Percentiles rank a stretch among this genome's conserved stretches.
phyloP scores from a whole-genome alignment of 352 stramenopile species.

The Phytophthora pluvialis region DNA sequence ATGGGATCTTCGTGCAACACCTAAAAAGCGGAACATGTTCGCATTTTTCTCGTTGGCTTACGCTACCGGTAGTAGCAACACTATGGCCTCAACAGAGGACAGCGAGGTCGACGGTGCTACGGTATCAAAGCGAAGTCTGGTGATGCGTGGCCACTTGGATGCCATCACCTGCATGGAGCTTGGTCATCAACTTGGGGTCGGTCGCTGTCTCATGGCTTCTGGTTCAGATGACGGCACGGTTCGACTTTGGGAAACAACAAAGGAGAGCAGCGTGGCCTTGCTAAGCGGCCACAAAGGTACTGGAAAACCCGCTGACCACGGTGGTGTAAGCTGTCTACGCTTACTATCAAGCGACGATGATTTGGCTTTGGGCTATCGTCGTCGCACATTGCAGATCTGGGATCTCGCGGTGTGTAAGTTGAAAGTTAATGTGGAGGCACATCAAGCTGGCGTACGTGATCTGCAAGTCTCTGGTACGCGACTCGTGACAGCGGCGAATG shows the following conservation, averaged over 20 bases:
- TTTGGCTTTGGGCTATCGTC: conserved; percentile 62
- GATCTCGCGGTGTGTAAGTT: conserved; percentile 61
- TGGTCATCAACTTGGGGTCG: conserved; percentile 65
- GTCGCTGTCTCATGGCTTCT: conserved; percentile 65
- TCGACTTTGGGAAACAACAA: conserved; percentile 77
- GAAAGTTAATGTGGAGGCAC: conserved; percentile 63
- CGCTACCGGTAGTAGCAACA: conserved; percentile 10
- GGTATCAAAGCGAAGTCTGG: conserved; percentile 68
- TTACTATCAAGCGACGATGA: conserved; percentile 69
- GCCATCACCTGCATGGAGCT: conserved; percentile 77
- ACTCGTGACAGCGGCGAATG: conserved; percentile 76
- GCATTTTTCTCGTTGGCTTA: conserved; percentile 60
- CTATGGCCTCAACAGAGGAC: conserved; percentile 21
- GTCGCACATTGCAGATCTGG: conserved; percentile 73
- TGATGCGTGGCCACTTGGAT: conserved; percentile 69
- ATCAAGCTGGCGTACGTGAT: conserved; percentile 62
- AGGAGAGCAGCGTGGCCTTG: conserved; percentile 61
- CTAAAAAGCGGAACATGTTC: conserved; percentile 67
- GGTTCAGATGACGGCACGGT: conserved; percentile 74
- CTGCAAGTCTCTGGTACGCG: conserved; percentile 77
- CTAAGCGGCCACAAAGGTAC: conserved; percentile 47
- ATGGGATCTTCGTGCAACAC: conserved; percentile 72
- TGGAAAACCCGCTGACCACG: conserved; percentile 26
- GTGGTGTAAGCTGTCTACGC: conserved; percentile 60
- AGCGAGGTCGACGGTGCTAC: conserved; percentile 56